Base-by-base conservation (phyloP, 495 filamentous ascomycete genomes). In the Evansstolkia leycettana region DNA sequence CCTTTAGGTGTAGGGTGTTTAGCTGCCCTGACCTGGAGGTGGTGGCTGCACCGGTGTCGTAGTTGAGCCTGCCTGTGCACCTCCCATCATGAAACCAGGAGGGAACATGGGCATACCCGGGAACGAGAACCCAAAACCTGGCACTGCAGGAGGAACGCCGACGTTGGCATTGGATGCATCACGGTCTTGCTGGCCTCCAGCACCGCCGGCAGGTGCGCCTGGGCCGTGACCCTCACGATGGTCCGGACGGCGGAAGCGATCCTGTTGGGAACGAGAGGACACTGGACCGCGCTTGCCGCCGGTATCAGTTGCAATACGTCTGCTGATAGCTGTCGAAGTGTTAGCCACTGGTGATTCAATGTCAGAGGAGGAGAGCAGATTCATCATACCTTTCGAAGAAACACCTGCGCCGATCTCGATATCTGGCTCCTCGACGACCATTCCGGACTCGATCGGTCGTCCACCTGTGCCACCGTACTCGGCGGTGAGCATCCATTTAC, bases 331-430 rank as follows among this genome's bases (percentile, higher is more conserved):
- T 73, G 37, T 45, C 25, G 19, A 19, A 20, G 20, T 23, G 18
- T 34, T n/a, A 33, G 30, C 17, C 16, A 17, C 6, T 31, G 7
- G 6, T 31, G 5, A 9, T 17, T 14, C 38, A 31, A 24, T n/a
- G 28, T 17, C 12, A 9, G 27, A 20, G n/a, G 8, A 17, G 17
- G 11, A 31, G 3, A 31, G 16, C n/a, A 17, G 16, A n/a, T n/a
- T n/a, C 5, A 42, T 50, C 37, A n/a, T 55, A 67, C 72, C 73
- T 64, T 98, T 98, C 2, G 87, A 94, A 3, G 87, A 94, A 9
- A 96, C 92, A 33, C 90, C 90, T 28, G 87, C 85, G 28, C 90
- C 90, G 40, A 98, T 98, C 55, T 98, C 90, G 45, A 98, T 98
- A 52, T 98, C 90, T 6, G 90, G 90, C 58, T 98, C 90, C 50